Evolutionary conservation across 208 protist species (phyloP), one percentile per base, ranked within the genome.

Genomic region (Acanthamoeba quina): DNA sequence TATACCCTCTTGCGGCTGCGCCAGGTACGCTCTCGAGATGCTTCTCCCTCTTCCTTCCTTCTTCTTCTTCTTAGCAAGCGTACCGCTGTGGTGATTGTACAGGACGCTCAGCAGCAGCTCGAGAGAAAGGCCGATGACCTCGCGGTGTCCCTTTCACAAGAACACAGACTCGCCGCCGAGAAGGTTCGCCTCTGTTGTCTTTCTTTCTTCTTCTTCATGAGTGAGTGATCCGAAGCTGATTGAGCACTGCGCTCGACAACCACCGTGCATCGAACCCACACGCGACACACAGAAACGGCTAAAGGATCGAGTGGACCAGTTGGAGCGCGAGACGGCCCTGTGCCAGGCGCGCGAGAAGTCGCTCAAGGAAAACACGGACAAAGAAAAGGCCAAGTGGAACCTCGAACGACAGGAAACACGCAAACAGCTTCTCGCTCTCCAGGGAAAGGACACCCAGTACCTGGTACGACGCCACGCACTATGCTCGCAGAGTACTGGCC

Each of bases 351-450:
- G 78, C 21, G 78, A 86, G 34, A 86, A 86, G 78, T 54, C 78
- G 11, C 44, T 86, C 49, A 86, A 62, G 19, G 78, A 86, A 49
- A 86, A 62, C 52, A 41, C 19, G 0, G 78, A 86, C 1, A 86
- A 86, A 49, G 78, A 86, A 26, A 86, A 86, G 78, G 11, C 47
- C 49, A 86, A 62, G 49, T 86, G 78, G 78, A 86, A 86, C 31
- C 41, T 86, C 15, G 78, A 86, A 37, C 78, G 78, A 41, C 78
- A 86, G 78, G 78, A 86, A n/a, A 86, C 34, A 24, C 44, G 78
- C 29, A 86, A 41, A 49, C 78, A 86, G 78, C 52, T 86, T 13
- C 78, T 86, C 49, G 78, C 78, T 10, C 49, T 62, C 13, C 78
- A 86, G 29, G 29, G 34, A 21, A 86, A 86, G 49, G 78, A 86